These are phyloP conservation scores for Sanghuangporus baumii DNA, from an alignment of 1,284 basidiomycete genomes.

Conservation along the genomic window DNA sequence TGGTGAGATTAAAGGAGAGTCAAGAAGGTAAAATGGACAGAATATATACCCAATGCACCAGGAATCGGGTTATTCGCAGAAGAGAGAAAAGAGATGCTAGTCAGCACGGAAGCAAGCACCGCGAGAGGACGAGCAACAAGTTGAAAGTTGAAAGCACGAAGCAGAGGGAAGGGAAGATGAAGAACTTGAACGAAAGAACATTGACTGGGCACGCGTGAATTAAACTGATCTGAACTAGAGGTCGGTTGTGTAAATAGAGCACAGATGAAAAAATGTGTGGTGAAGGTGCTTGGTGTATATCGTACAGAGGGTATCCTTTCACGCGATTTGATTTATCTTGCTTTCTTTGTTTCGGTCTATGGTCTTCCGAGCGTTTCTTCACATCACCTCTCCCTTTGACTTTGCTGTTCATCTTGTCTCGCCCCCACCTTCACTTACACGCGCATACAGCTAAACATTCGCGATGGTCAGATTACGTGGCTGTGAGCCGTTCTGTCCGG, in stretches of 20 bases:
- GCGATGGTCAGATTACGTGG: slow-evolving; percentile 10
- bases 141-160: not conserved
- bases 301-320: slow-evolving; percentile 14
- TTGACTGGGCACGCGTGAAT: not conserved
- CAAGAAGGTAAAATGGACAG: not conserved
- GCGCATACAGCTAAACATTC: not conserved
- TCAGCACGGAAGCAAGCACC: not conserved
- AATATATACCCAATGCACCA: slow-evolving; percentile 5
- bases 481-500: slow-evolving; percentile 6
- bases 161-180: not conserved
- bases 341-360: too few species aligned
- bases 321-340: not conserved
- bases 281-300: not conserved
- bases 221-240: not conserved
- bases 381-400: too few species aligned
- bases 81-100: not conserved
- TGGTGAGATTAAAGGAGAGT: not conserved
- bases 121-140: not conserved
- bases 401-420: too few species aligned
- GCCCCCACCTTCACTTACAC: not conserved
- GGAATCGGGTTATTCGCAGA: not conserved
- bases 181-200: not conserved
- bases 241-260: not conserved
- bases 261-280: not conserved
- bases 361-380: too few species aligned